Evolutionary conservation across 1,284 basidiomycete species (phyloP).

Genomic region (Irpex sp.): DNA sequence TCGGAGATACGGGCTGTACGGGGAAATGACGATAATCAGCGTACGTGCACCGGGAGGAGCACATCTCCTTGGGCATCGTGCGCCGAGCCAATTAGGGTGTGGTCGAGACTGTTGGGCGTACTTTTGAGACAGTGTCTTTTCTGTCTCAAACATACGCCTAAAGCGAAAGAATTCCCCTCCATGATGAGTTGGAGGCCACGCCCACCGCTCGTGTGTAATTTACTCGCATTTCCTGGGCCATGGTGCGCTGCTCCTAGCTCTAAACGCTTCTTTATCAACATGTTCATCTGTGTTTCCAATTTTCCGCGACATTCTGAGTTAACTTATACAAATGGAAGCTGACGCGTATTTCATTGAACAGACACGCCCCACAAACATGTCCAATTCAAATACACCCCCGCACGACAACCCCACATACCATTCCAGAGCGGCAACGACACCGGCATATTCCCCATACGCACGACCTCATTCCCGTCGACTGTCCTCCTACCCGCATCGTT

Average conservation of each 20-base stretch:
- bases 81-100: not conserved
- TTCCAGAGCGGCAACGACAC: not conserved
- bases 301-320: not conserved
- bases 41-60: not conserved
- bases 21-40: not conserved
- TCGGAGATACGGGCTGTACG: not conserved
- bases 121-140: not conserved
- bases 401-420: not conserved
- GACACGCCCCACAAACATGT: not conserved
- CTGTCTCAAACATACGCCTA: too few relatives aligned
- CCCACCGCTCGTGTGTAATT: too few relatives aligned
- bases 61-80: not conserved
- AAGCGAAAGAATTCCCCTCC: too few relatives aligned
- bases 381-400: not conserved
- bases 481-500: conserved; percentile 15
- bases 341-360: not conserved
- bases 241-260: too few relatives aligned
- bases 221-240: too few relatives aligned
- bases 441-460: not conserved
- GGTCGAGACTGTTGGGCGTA: not conserved
- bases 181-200: too few relatives aligned
- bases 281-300: not conserved
- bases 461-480: not conserved
- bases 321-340: not conserved
- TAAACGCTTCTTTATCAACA: too few relatives aligned